Base-by-base conservation (phyloP, 495 filamentous ascomycete species). In the Penicillium bialowiezense region DNA sequence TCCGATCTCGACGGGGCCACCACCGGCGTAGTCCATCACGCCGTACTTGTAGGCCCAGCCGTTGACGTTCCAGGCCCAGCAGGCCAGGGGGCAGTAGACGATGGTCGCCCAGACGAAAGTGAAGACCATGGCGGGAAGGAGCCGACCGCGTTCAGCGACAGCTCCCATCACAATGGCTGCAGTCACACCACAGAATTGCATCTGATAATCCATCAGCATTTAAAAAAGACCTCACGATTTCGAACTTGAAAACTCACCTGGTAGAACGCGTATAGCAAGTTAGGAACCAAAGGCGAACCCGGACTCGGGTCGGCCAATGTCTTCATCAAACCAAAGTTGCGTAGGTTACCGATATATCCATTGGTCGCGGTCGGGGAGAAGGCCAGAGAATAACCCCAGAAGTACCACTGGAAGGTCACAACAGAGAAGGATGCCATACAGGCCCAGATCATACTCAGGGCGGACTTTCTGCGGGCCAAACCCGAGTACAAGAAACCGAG, bases 1-100 rank as follows among this genome's bases (percentile, higher is more conserved):
- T 32, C 82, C 90, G 51, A 98, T 97, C 71, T 98, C 93, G 82
- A 98, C 93, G 60, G 93, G 95, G 24, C 92, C 93, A 56, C 93
- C 93, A 59, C 93, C 93, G 44, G 93, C 93, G 59, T 97, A 98
- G 72, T 98, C 93, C 62, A 96, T 74, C 34, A 95, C 92, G 50
- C 95, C 95, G 64, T 91, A 96, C 38, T 87, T 85, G 76, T 76
- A 95, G 19, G 75, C 90, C 93, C 93, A 98, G 28, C 93, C 93
- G 63, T 95, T 92, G 54, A 82, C 71, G 60, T 93, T 92, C 93
- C 93, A 98, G 17, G 78, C 87, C 93, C 93, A 98, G 77, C 86
- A 96, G 47, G 90, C 89, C 48, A 98, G 70, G 0, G 93, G 93
- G 70, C 93, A 97, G 80, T 98, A 98, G 41, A 97, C 93, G 46